A percentile compares a stretch with the other conserved stretches of the same genome.
Conservation (phyloP, 805 yeast species). For the Metschnikowia kofuensis region DNA sequence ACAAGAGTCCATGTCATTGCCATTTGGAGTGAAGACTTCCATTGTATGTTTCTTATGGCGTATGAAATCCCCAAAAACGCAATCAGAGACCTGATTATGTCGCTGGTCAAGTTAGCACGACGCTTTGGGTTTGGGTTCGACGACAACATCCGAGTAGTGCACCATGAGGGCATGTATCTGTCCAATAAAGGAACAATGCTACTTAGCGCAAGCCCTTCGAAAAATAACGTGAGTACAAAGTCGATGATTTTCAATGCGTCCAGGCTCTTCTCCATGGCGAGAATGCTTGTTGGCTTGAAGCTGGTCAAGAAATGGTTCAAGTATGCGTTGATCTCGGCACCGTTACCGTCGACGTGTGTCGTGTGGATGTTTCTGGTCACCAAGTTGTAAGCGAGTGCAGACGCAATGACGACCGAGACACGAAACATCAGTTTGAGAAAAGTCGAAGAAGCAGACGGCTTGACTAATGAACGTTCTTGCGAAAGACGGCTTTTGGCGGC, state of each 20-base stretch:
- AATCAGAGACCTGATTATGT: conserved; percentile 43
- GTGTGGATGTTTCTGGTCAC: conserved; percentile 51
- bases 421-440: conserved; percentile 13
- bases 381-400: conserved; percentile 54
- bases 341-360: conserved; percentile 45
- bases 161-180: conserved; percentile 25
- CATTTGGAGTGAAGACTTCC: conserved; percentile 66
- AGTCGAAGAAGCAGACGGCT: not conserved
- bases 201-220: conserved; percentile 63
- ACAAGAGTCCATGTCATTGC: conserved; percentile 59
- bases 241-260: conserved; percentile 12
- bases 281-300: conserved; percentile 19
- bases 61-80: conserved; percentile 70
- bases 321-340: conserved; percentile 40
- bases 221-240: conserved; percentile 26
- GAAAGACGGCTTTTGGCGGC: not conserved
- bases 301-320: conserved; percentile 25
- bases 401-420: conserved; percentile 30
- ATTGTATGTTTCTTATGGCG: conserved; percentile 65
- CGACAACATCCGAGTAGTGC: conserved; percentile 33
- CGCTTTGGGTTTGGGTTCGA: conserved; percentile 38
- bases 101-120: conserved; percentile 32
- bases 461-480: not conserved
- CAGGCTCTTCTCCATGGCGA: conserved; percentile 2
- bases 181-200: conserved; percentile 47